Evolutionary conservation across 129 eudicot species (phyloP), one percentile per base, ranked within the genome.

Genomic region (Tanacetum coccineum): DNA sequence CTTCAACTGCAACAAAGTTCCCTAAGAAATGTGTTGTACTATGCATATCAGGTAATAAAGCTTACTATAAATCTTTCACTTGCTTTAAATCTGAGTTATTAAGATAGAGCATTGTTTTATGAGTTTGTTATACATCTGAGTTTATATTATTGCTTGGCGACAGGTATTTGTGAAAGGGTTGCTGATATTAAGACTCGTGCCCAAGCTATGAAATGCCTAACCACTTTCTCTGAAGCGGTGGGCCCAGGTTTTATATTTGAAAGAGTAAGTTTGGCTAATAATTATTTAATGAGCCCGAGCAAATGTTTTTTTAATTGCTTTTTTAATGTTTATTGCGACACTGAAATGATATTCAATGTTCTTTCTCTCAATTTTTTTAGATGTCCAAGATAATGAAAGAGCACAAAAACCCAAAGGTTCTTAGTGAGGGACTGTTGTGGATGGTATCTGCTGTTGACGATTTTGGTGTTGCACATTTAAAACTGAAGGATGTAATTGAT

Each of bases 351-450:
- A 36, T 20, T 64, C 26, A 36, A 1, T 59, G 25, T 61, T 42
- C 21, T 71, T 62, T 46, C 44, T 39, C n/a, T 65, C 2, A 36
- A 20, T 21, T 49, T 66, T 32, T 70, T 25, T 74, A 94, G 99
- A 82, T 89, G 73, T 89, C 67, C 71, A 94, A 84, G 82, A 94
- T 94, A 60, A 94, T 94, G 97, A 89, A 94, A 81, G 95, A 94
- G 83, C 99, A 94, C 80, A 94, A 94, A 82, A 94, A 94, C 57
- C 99, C 99, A 1, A 94, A 94, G 79, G 99, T 94, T 77, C 99
- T 94, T 50, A 94, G 97, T 66, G 99, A 94, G 74, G 97, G 99
- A 42, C 65, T 94, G 30, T 66, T 82, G 73, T 94, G 99, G 99
- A 94, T 94, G 99, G 95, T 94, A 76, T 82, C 95, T 4, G 97